These are phyloP conservation scores for Protea cynaroides DNA, from an alignment of 164 flowering plant genomes.

Conservation along the genomic window DNA sequence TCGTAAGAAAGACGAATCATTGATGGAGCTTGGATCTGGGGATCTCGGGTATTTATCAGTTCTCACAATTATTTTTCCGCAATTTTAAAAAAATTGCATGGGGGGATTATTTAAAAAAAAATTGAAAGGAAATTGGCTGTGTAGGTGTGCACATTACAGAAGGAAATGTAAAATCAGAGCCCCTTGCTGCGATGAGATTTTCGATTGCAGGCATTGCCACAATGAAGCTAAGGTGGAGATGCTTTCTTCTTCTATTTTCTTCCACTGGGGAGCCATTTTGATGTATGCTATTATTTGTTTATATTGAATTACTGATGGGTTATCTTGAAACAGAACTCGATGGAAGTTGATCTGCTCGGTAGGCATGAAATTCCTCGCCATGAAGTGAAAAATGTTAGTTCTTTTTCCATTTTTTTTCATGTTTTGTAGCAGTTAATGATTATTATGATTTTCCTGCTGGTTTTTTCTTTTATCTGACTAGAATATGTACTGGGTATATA, in stretches of 20 bases:
- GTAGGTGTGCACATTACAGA: constrained; percentile 72
- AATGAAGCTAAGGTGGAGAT: constrained; percentile 70
- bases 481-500: no score
- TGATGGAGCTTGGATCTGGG: constrained; percentile 28
- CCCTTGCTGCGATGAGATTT: constrained; percentile 81
- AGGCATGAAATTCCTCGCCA: constrained; percentile 86
- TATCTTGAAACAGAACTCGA: constrained; percentile 43
- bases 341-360: constrained; percentile 44
- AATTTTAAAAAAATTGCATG: neutral
- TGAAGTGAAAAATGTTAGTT: constrained; percentile 55
- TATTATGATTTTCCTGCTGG: no score
- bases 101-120: no score
- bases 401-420: neutral
- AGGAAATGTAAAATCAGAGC: constrained; percentile 86
- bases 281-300: constrained; percentile 2
- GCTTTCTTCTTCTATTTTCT: neutral
- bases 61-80: neutral
- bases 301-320: neutral
- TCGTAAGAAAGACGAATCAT: constrained; percentile 2
- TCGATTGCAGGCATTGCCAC: constrained; percentile 93
- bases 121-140: constrained; percentile 6
- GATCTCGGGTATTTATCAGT: constrained; percentile 33
- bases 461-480: no score
- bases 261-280: no score
- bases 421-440: neutral